Base-by-base conservation (phyloP, 2,329 filamentous ascomycete genomes). In the Pseudocercospora musae region DNA sequence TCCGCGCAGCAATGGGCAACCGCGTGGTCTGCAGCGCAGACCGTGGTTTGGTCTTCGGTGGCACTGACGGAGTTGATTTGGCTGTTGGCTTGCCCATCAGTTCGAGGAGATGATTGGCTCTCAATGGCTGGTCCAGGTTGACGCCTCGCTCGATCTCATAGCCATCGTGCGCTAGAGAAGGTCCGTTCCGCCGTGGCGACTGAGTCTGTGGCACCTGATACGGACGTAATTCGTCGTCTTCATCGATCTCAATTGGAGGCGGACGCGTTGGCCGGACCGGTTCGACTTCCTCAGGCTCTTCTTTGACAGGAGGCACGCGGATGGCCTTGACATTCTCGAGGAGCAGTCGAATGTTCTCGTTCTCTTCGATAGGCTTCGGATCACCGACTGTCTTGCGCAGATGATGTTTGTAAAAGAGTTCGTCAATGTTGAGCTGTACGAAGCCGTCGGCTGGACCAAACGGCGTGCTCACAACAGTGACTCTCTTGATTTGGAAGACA, bases 381-480 rank as follows among this genome's bases (percentile, higher is more conserved):
- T 63, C 15, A 13, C 69, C 69, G n/a, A 65, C 42, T 10, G 53
- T 56, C 46, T 66, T 70, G 10, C 72, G 71, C 6, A 70, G 44
- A 54, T 71, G 68, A 40, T 68, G 67, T 6, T 64, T 58, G 59
- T 73, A 73, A 25, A 71, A 65, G 7, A 73, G 59, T 7, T 67
- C 63, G 11, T 70, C 68, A n/a, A 75, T 64, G 4, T 64, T 27
- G 5, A 75, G 62, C 46, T 71, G 70, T 3, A 73, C 58, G 27
- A 62, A 66, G 8, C 65, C 66, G 27, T 72, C 68, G 13, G 60
- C 48, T 9, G 68, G 66, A 20, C 71, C 72, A 27, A 67, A 68
- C 1, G 69, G 63, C 1, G 71, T 72, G 61, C 70, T 72, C 42
- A 73, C 59, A 8, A 74, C 60, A 0, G 66, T 71, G 55, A 70